Conservation (phyloP, 352 stramenopile species). For the Pythium angustatum region DNA sequence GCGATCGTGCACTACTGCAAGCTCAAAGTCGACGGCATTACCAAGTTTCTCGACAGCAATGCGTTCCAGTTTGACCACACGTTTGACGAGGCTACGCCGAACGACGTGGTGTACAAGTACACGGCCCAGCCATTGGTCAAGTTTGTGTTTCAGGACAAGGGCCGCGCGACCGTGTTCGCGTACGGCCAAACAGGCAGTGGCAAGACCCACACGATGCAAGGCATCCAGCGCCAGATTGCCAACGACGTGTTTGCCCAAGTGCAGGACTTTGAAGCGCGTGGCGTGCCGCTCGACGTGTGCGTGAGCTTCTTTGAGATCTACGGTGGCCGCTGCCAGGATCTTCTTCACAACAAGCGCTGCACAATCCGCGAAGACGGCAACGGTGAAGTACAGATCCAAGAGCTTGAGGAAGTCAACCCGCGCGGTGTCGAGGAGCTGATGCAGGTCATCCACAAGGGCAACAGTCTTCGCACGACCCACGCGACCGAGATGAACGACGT, state of each 20-base stretch:
- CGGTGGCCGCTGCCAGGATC: conserved; percentile 93
- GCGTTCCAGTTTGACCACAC: conserved; percentile 93
- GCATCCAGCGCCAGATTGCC: conserved; percentile 78
- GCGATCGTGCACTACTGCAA: conserved; percentile 97
- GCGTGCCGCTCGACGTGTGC: conserved; percentile 79
- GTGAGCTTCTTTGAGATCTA: conserved; percentile 98
- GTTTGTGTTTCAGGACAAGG: conserved; percentile 92
- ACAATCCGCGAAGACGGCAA: conserved; percentile 94
- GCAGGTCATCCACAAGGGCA: conserved; percentile 92
- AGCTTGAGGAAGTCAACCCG: conserved; percentile 92
- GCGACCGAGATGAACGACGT: conserved; percentile 96
- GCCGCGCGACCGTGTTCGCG: conserved; percentile 95
- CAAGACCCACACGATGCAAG: conserved; percentile 91
- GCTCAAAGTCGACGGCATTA: conserved; percentile 98
- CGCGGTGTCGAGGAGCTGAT: conserved; percentile 88
- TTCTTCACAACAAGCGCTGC: conserved; percentile 89
- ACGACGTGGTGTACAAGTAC: conserved; percentile 93
- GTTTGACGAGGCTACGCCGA: conserved; percentile 93
- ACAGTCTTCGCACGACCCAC: conserved; percentile 94
- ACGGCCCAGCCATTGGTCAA: conserved; percentile 92
- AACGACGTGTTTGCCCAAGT: conserved; percentile 75
- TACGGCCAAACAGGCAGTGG: conserved; percentile 97
- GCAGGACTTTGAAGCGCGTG: conserved; percentile 50
- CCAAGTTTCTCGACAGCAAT: conserved; percentile 98
- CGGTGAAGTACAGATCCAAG: conserved; percentile 95